Evolutionary conservation across 2,329 filamentous ascomycete genomes (phyloP).

Genomic region (Fusarium metavorans): DNA sequence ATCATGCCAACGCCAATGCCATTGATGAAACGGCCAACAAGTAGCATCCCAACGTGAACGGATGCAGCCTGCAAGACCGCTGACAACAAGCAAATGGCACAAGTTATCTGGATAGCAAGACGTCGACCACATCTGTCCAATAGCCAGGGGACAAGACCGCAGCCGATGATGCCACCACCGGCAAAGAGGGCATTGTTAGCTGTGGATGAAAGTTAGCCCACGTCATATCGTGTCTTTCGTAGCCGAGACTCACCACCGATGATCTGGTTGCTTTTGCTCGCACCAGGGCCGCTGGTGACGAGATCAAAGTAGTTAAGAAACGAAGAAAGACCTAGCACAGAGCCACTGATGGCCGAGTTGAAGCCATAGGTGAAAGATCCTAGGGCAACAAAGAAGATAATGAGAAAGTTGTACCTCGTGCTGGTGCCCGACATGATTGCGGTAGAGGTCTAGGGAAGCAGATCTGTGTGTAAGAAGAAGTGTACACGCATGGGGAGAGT

Average conservation of each 20-base stretch:
- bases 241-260: not conserved
- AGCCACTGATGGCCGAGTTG: not conserved
- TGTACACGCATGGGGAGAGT: not conserved
- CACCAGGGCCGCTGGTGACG: not conserved
- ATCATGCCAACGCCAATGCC: not conserved
- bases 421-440: not conserved
- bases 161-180: not conserved
- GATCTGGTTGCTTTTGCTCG: not conserved
- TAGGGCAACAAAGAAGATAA: not conserved
- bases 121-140: not conserved
- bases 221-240: not conserved
- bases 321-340: not conserved
- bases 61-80: not conserved
- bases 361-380: not conserved
- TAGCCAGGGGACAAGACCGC: not conserved
- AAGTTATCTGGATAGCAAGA: not conserved
- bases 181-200: not conserved
- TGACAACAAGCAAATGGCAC: not conserved
- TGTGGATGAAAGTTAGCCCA: not conserved
- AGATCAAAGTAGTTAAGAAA: not conserved
- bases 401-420: not conserved
- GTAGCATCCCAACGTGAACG: not conserved
- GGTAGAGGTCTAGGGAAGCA: not conserved
- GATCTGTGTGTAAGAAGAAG: not conserved
- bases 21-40: not conserved